phyloP scores from a whole-genome alignment of 1,284 basidiomycete genomes.

The Fistulina hepatica region DNA sequence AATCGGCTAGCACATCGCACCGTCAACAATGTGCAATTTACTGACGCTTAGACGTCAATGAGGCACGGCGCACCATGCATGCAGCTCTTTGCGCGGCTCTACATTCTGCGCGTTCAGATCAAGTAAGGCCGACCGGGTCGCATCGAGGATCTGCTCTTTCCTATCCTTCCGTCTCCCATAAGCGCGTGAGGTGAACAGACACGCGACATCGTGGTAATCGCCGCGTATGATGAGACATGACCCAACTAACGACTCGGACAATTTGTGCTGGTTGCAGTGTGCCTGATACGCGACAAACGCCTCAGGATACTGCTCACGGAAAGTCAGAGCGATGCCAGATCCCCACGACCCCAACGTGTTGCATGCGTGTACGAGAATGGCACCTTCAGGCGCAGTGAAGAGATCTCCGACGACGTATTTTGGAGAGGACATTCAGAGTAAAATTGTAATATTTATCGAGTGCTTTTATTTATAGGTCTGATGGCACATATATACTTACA shows the following conservation, averaged over 20 bases:
- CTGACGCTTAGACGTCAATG: too few relatives aligned
- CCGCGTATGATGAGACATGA: constrained; percentile 27
- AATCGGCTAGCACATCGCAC: constrained; percentile 26
- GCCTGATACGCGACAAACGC: constrained; percentile 25
- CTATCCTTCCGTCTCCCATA: constrained; percentile 28
- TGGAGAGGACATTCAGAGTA: too few relatives aligned
- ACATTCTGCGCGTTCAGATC: constrained; percentile 26
- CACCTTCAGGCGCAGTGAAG: constrained; percentile 23
- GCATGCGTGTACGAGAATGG: constrained; percentile 31
- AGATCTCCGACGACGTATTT: constrained; percentile 24
- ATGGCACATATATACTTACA: too few relatives aligned
- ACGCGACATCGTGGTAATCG: constrained; percentile 25
- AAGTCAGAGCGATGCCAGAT: constrained; percentile 26
- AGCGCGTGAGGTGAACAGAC: constrained; percentile 29
- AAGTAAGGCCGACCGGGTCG: constrained; percentile 23
- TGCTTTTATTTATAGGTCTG: too few relatives aligned
- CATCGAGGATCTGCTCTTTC: constrained; percentile 25
- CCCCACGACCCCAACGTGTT: constrained; percentile 31
- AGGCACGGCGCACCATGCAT: constrained; percentile 33
- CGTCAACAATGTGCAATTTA: too few relatives aligned
- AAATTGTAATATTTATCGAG: too few relatives aligned
- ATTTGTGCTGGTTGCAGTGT: constrained; percentile 21
- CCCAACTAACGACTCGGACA: constrained; percentile 22
- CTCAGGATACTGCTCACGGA: constrained; percentile 24
- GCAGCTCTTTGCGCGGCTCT: constrained; percentile 20